Base-by-base conservation (phyloP, 177 flowering plant genomes). In the Vitis hybrid region DNA sequence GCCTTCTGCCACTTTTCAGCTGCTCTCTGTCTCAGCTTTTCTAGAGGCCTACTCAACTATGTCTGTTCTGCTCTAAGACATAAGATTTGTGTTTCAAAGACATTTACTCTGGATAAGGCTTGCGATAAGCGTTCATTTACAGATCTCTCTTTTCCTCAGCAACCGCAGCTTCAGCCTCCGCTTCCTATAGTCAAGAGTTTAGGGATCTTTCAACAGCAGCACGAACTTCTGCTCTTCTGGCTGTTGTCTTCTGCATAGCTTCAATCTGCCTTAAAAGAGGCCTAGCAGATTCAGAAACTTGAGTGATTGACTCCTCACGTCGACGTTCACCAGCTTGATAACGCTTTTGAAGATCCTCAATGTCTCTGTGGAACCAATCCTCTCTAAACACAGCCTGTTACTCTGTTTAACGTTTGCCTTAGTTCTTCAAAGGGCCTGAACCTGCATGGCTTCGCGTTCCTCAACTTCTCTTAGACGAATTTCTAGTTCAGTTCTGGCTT, bases 271-370 rank as follows among this genome's bases (percentile, higher is more conserved):
- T 85, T 67, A 96, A 72, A 75, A 96, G 95, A 66, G 99, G 99
- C 79, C 99, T 87, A 68, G 99, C 93, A 63, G 99, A 96, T 66
- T 96, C 99, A 66, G 99, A 98, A 67, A 96, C 95, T 83, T 92
- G 98, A n/a, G 91, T 81, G 61, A 93, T 83, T 81, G 92, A 85
- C 81, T 92, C 98, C 81, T 96, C 97, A 93, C 1, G 20, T 10
- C 99, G 86, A 13, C 89, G 91, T 78, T 96, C 99, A 84, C 99
- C 93, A 65, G 87, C 99, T 78, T 89, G 98, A 78, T 90, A 96
- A 61, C 97, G 93, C 78, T 83, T 89, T 69, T 92, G 97, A 81
- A 96, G 98, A 81, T 96, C 99, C 71, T 90, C 99, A 82, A 96
- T 86, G 70, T 96, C 99, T 77, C 85, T 79, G 51, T 77, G 91